Conservation (phyloP, 2,329 filamentous ascomycete species). For the Pseudogymnoascus sp. region DNA sequence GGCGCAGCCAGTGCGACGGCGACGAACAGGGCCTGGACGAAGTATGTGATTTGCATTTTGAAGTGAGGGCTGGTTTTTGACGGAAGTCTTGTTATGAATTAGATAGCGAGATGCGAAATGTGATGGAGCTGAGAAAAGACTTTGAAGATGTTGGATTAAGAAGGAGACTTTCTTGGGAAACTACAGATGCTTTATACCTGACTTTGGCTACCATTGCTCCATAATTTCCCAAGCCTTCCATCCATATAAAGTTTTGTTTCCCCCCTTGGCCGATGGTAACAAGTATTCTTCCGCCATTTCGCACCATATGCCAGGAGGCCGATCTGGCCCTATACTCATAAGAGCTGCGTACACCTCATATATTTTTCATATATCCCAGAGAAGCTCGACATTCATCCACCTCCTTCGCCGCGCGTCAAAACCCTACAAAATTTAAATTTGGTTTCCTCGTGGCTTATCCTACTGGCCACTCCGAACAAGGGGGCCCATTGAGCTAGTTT, state of each 20-base stretch:
- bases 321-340: not conserved
- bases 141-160: not conserved
- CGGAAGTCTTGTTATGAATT: not conserved
- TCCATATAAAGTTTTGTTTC: not conserved
- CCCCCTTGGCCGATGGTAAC: not conserved
- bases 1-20: conserved; percentile 1
- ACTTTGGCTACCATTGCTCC: not conserved
- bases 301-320: not conserved
- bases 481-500: not conserved
- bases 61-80: not conserved
- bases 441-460: not conserved
- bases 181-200: not conserved
- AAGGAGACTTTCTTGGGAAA: not conserved
- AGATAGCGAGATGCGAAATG: not conserved
- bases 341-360: not conserved
- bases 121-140: not conserved
- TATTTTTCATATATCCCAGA: not conserved
- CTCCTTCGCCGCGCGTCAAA: not conserved
- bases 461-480: not conserved
- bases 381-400: not conserved
- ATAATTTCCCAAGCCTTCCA: not conserved
- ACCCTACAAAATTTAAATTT: not conserved
- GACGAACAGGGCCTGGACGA: not conserved
- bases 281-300: not conserved
- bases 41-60: not conserved